Evolutionary conservation across 768 basidiomycete genomes (phyloP), one percentile per base, ranked within the genome.

Genomic region (Trametes villosa): DNA sequence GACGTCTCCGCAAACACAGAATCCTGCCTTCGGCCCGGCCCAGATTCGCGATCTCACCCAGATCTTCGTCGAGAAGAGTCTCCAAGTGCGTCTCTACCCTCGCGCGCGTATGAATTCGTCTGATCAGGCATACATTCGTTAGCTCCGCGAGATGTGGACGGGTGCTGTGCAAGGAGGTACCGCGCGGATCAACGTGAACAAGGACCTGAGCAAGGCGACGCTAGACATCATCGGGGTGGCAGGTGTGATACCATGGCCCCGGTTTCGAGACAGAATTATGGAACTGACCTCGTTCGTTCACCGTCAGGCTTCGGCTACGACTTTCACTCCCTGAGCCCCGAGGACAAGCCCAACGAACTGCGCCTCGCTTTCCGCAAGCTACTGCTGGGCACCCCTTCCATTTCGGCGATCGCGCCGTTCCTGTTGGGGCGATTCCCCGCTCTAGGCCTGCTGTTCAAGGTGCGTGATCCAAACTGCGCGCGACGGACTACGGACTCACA

Each of bases 11-110:
- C 4, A 15, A 11, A 38, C 36, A 11, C 34, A 79, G 87, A 89
- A 88, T 62, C 87, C 87, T 15, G 86, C 87, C 0, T 90, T 90
- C 64, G 85, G 87, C 1, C 77, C 79, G 1, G 71, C 78, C 1
- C 86, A 88, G 65, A 78, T 89, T 30, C 76, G 86, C 4, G 82
- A 81, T 41, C 67, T 88, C 12, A 84, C 84, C 0, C 76, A 76
- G 12, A 81, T 84, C 11, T 88, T 89, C 59, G 62, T 86, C 2
- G 77, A 80, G 4, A 88, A 87, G 68, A 72, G 87, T 0, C 65
- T 78, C 0, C 70, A 82, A 69, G 86, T 84, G 66, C 30, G 46
- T 17, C 11, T 12, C 5, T 8, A 1, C 9, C 17, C 3, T 12
- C 44, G 22, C 47, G 15, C 36, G 12, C 24, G 3, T 15, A 29